Percentiles rank a stretch among this genome's conserved stretches.
Evolutionary conservation across 2,329 filamentous ascomycete species (phyloP).

Genomic region (Neonectria faginata): DNA sequence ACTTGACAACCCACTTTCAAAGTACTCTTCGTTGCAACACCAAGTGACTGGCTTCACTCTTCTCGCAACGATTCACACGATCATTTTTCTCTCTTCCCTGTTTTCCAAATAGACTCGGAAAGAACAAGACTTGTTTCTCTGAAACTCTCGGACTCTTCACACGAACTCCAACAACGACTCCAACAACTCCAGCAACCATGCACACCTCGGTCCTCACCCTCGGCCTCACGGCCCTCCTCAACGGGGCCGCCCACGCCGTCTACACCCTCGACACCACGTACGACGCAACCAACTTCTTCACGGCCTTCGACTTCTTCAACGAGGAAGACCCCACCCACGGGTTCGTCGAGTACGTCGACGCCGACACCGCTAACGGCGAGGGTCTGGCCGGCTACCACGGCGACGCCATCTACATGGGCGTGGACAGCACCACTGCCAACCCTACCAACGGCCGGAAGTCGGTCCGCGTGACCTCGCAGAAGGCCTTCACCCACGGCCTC

Average conservation of each 20-base stretch:
- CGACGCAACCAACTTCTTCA: conserved; percentile 67
- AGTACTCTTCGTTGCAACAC: conserved; percentile 2
- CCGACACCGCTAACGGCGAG: conserved; percentile 65
- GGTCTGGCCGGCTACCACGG: conserved; percentile 69
- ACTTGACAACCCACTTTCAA: neutral
- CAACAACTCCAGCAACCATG: conserved; percentile 41
- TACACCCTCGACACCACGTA: conserved; percentile 63
- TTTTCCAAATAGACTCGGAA: neutral
- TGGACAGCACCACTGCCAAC: conserved; percentile 70
- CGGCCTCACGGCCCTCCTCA: conserved; percentile 48
- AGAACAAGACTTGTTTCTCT: neutral
- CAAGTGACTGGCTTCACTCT: conserved; percentile 7
- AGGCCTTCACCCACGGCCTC: conserved; percentile 75
- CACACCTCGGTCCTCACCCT: conserved; percentile 41
- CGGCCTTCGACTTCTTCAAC: conserved; percentile 67
- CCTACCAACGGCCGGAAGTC: conserved; percentile 73
- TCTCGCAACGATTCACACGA: conserved; percentile 3
- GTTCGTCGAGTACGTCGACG: conserved; percentile 76
- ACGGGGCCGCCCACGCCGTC: conserved; percentile 42
- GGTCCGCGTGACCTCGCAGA: conserved; percentile 75
- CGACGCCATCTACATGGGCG: conserved; percentile 74
- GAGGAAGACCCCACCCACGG: conserved; percentile 77
- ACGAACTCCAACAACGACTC: conserved; percentile 3
- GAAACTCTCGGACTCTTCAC: neutral
- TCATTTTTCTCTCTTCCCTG: neutral